Evolutionary conservation across 1,284 basidiomycete species (phyloP).

Genomic region (Fistulina hepatica): DNA sequence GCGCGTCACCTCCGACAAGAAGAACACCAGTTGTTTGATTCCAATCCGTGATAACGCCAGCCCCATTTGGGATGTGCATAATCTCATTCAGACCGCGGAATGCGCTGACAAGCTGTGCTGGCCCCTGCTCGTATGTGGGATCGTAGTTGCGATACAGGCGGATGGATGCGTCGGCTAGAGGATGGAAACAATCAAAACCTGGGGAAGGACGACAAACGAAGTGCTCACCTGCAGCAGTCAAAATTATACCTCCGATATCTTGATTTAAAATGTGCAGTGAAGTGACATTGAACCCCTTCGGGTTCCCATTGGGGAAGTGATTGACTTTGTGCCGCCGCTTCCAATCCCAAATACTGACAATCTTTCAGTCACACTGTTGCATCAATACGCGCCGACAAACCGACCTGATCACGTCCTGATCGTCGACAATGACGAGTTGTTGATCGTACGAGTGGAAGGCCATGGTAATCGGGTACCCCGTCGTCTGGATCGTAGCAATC

Average conservation of each 20-base stretch:
- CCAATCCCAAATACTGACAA: slow-evolving; percentile 88
- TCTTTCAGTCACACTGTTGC: slow-evolving; percentile 5
- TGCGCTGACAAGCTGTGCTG: slow-evolving; percentile 81
- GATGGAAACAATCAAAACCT: slow-evolving; percentile 7
- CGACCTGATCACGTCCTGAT: slow-evolving; percentile 78
- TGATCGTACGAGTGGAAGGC: slow-evolving; percentile 91
- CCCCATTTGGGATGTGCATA: slow-evolving; percentile 60
- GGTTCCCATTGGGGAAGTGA: slow-evolving; percentile 85
- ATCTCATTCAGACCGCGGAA: slow-evolving; percentile 86
- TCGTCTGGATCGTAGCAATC: slow-evolving; percentile 63
- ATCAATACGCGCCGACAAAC: slow-evolving; percentile 16
- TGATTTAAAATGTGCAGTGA: slow-evolving; percentile 94
- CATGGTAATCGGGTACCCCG: slow-evolving; percentile 65
- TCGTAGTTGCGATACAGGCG: slow-evolving; percentile 90
- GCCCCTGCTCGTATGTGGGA: slow-evolving; percentile 47
- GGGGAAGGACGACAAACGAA: not conserved
- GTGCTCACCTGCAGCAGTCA: slow-evolving; percentile 74
- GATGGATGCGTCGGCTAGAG: slow-evolving; percentile 79
- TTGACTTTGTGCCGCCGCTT: slow-evolving; percentile 67
- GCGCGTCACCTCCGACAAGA: slow-evolving; percentile 85
- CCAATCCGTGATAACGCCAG: slow-evolving; percentile 89
- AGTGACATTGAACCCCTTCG: slow-evolving; percentile 74
- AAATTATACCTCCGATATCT: slow-evolving; percentile 84
- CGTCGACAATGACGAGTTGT: slow-evolving; percentile 80
- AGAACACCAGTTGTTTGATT: slow-evolving; percentile 82